These are phyloP conservation scores for Sclerotinia minor DNA, from an alignment of 2,329 filamentous ascomycete species.

Conservation along the genomic window DNA sequence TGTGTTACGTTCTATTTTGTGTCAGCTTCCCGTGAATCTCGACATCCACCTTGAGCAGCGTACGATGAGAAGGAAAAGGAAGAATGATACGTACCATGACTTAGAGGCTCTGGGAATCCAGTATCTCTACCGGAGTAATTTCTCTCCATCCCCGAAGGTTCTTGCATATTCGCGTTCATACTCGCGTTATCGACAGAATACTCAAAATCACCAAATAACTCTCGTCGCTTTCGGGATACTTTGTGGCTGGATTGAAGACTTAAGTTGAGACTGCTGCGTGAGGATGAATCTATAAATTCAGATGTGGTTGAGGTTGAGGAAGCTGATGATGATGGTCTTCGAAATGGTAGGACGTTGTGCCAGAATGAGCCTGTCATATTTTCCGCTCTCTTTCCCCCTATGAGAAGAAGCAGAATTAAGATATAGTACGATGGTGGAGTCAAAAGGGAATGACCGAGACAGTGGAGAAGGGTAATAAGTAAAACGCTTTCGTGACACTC, in stretches of 20 bases:
- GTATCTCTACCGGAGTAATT: conserved; percentile 40
- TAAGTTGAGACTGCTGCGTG: conserved; percentile 11
- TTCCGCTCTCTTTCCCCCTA: not conserved
- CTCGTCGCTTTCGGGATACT: conserved; percentile 17
- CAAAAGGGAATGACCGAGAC: conserved; percentile 5
- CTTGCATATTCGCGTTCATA: conserved; percentile 33
- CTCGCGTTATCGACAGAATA: conserved; percentile 3
- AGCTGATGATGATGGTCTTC: conserved; percentile 21
- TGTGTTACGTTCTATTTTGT: conserved; percentile 52
- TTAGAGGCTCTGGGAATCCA: conserved; percentile 41
- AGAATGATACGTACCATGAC: conserved; percentile 31
- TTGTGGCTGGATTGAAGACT: conserved; percentile 5
- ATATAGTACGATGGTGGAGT: conserved; percentile 1
- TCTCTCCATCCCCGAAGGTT: conserved; percentile 21
- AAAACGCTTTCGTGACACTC: conserved; percentile 14
- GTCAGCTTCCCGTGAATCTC: conserved; percentile 13
- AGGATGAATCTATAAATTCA: conserved; percentile 19
- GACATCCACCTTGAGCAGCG: too few relatives aligned
- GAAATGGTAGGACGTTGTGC: conserved; percentile 19
- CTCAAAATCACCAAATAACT: conserved; percentile 16
- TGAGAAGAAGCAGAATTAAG: not conserved
- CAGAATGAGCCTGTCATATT: conserved; percentile 38
- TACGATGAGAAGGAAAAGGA: not conserved
- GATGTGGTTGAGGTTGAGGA: conserved; percentile 19
- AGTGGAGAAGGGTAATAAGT: not conserved